phyloP scores from a whole-genome alignment of 2,329 filamentous ascomycete genomes.

The Myriosclerotinia duriaeana region DNA sequence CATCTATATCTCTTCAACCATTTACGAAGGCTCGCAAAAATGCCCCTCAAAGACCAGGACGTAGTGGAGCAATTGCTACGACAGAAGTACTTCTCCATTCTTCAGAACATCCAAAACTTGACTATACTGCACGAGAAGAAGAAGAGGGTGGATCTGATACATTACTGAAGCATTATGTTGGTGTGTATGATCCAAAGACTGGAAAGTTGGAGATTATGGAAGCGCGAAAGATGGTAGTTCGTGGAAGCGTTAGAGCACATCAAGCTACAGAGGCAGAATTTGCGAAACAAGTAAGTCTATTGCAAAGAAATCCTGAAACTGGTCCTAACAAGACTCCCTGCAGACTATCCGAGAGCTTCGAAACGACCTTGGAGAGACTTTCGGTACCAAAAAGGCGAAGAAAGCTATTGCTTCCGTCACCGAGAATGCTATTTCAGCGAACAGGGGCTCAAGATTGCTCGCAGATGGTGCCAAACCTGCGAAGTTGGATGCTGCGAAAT shows the following conservation, averaged over 20 bases:
- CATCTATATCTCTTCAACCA: constrained; percentile 38
- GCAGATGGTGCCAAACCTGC: constrained; percentile 44
- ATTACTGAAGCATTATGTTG: constrained; percentile 62
- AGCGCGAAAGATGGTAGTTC: constrained; percentile 63
- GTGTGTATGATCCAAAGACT: constrained; percentile 60
- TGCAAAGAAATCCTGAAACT: not conserved
- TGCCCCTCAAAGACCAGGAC: constrained; percentile 29
- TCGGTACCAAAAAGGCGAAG: constrained; percentile 83
- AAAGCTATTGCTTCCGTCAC: constrained; percentile 70
- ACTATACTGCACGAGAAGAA: constrained; percentile 60
- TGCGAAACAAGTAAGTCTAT: constrained; percentile 25
- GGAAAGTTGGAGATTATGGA: constrained; percentile 61
- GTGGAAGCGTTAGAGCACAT: constrained; percentile 57
- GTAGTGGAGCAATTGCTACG: constrained; percentile 35
- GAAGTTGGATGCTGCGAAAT: constrained; percentile 55
- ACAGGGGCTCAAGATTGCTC: constrained; percentile 42
- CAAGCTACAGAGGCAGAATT: constrained; percentile 49
- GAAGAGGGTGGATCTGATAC: constrained; percentile 44
- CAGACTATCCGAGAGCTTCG: constrained; percentile 61
- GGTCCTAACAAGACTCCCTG: constrained; percentile 8
- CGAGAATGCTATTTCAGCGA: constrained; percentile 64
- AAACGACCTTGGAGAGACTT: constrained; percentile 71
- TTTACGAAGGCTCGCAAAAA: constrained; percentile 39
- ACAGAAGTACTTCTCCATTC: constrained; percentile 59
- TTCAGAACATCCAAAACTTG: constrained; percentile 54